Percentiles rank a stretch among this genome's conserved stretches.
phyloP scores from a whole-genome alignment of 73 alveolate genomes.

The Paramecium pentaurelia region DNA sequence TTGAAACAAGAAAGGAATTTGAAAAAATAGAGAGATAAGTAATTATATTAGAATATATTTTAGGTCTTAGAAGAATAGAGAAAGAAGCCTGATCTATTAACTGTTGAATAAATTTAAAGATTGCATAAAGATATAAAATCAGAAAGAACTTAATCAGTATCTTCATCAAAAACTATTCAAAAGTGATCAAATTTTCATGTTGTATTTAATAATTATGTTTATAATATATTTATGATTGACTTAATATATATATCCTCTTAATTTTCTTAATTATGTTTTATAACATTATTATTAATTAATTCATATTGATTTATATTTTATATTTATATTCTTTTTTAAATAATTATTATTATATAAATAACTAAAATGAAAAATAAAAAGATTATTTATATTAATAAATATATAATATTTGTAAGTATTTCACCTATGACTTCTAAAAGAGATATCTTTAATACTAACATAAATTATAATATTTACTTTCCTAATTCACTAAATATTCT shows the following conservation, averaged over 20 bases:
- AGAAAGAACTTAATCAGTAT: not conserved
- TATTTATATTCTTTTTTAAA: too few relatives aligned
- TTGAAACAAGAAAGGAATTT: slow-evolving; percentile 53
- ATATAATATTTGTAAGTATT: not conserved
- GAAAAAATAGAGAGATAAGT: slow-evolving; percentile 50
- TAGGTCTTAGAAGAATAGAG: not conserved
- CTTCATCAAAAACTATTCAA: not conserved
- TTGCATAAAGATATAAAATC: not conserved
- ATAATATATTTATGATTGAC: not conserved
- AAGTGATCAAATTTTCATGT: not conserved
- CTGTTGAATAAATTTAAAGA: slow-evolving; percentile 13
- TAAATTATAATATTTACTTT: not conserved
- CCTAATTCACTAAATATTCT: not conserved
- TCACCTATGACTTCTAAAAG: not conserved
- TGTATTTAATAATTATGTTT: not conserved
- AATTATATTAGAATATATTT: not conserved
- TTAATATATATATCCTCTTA: not conserved
- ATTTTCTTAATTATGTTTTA: not conserved
- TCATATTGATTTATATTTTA: too few relatives aligned
- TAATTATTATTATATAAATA: too few relatives aligned
- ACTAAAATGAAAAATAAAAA: not conserved
- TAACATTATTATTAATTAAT: too few relatives aligned
- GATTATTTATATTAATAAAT: not conserved
- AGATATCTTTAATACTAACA: not conserved
- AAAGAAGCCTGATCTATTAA: not conserved